These are phyloP conservation scores for Tuber microsphaerosporum DNA, from an alignment of 495 filamentous ascomycete genomes.

Conservation along the genomic window DNA sequence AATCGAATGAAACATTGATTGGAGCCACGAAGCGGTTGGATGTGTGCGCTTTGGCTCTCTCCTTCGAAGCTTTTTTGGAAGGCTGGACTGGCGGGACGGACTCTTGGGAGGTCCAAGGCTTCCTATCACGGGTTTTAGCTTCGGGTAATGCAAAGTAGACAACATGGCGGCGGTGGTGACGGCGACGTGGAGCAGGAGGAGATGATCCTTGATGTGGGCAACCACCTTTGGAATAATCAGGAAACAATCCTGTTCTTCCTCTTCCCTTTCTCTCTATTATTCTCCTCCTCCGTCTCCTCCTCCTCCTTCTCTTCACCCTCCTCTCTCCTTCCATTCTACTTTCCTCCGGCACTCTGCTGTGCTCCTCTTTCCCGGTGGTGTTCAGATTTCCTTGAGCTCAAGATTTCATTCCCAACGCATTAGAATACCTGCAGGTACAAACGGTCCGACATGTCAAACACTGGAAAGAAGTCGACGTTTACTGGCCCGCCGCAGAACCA, in stretches of 20 bases:
- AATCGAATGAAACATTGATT: constrained; percentile 34
- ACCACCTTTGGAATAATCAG: neutral
- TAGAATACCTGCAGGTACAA: neutral
- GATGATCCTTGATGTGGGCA: constrained; percentile 6
- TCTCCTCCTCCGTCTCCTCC: constrained; percentile 10
- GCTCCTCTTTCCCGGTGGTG: constrained; percentile 6
- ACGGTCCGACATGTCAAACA: neutral
- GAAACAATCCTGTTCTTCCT: constrained; percentile 8
- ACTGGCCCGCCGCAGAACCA: neutral
- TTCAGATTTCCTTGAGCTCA: constrained; percentile 13
- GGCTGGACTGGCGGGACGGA: neutral
- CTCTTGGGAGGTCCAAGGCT: constrained; percentile 13
- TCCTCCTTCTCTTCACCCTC: constrained; percentile 18
- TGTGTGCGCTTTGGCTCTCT: constrained; percentile 7
- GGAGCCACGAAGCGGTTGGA: constrained; percentile 37
- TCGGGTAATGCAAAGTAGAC: constrained; percentile 24
- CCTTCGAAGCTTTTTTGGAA: neutral
- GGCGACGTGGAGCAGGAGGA: constrained; percentile 13
- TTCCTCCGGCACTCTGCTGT: constrained; percentile 10
- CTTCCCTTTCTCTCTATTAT: constrained; percentile 20
- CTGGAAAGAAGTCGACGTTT: neutral
- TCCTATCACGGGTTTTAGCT: constrained; percentile 25
- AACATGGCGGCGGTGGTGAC: constrained; percentile 23
- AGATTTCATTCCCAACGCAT: neutral
- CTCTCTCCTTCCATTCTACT: constrained; percentile 22